Conservation (phyloP, 306 rosid genomes). For the Cucurbita pepo region DNA sequence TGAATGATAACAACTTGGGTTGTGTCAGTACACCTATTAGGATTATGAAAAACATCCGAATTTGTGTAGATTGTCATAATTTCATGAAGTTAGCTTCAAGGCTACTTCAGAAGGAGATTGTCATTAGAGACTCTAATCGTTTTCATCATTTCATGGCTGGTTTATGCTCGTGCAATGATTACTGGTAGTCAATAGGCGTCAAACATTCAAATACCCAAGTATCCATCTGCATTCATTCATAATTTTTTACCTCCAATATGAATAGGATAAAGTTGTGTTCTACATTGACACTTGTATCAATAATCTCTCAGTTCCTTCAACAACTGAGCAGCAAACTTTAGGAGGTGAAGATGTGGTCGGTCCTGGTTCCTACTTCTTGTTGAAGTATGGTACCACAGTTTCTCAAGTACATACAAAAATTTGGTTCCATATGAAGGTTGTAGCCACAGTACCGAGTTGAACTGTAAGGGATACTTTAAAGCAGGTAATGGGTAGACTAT, state of each 20-base stretch:
- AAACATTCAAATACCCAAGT: neutral
- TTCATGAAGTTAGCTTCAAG: slow-evolving; percentile 73
- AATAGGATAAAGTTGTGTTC: neutral
- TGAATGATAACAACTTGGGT: slow-evolving; percentile 34
- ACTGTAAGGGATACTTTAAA: neutral
- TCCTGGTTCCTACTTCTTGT: neutral
- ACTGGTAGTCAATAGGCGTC: slow-evolving; percentile 37
- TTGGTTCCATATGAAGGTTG: neutral
- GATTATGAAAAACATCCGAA: slow-evolving; percentile 81
- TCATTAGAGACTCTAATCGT: slow-evolving; percentile 81
- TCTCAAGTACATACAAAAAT: neutral
- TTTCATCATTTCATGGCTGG: slow-evolving; percentile 66
- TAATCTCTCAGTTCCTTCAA: neutral
- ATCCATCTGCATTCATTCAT: neutral
- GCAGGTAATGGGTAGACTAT: neutral
- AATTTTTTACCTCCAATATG: neutral
- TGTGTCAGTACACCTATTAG: slow-evolving; percentile 24
- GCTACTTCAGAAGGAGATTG: slow-evolving; percentile 44
- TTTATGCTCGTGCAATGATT: slow-evolving; percentile 64
- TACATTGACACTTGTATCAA: neutral
- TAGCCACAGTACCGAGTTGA: neutral
- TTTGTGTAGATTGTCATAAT: slow-evolving; percentile 82
- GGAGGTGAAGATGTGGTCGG: neutral
- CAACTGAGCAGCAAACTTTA: neutral
- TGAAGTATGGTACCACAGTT: neutral